Evolutionary conservation across 495 filamentous ascomycete genomes (phyloP), one percentile per base, ranked within the genome.

Genomic region (Xylaria intraflava): DNA sequence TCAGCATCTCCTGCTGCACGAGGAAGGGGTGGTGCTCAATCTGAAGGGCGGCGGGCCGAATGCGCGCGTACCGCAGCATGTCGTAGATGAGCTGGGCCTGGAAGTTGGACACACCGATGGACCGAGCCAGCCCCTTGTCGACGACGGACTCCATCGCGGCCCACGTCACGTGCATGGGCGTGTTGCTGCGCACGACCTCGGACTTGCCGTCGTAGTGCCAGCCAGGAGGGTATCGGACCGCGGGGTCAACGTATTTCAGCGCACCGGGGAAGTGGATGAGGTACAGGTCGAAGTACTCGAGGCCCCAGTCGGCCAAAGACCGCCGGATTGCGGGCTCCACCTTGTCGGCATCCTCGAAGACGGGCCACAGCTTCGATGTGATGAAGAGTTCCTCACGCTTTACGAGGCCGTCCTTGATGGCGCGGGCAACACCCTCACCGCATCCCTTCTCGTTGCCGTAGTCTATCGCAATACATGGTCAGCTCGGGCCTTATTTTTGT

Each of bases 11-110:
- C 57, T 73, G 72, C 78, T 96, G 91, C 36, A 85, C 83, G 53
- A 96, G 83, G 82, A 90, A 96, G n/a, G 92, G 91, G 78, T 97
- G 92, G 75, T 95, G 92, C 79, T 96, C 91, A 73, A 97, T 87
- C 78, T 97, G 91, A 33, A 96, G 85, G 36, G 86, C 85, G 17
- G 88, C 83, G 11, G 89, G 90, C 31, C 74, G 78, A 67, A 90
- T 80, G 56, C 80, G 82, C 36, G 89, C 89, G 71, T 94, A 93
- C 46, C 88, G 82, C 60, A 95, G 78, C 57, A 95, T 73, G 68
- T 96, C 91, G 69, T 92, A 83, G 62, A 97, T 67, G 53, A 94
- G 76, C 65, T 86, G 79, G 39, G 82, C 83, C 66, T 84, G 85
- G 85, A 93, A 95, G 78, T 97, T 97, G 71, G 81, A 85, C 57